Conservation (phyloP, 495 filamentous ascomycete genomes). For the Delitschia confertaspora region DNA sequence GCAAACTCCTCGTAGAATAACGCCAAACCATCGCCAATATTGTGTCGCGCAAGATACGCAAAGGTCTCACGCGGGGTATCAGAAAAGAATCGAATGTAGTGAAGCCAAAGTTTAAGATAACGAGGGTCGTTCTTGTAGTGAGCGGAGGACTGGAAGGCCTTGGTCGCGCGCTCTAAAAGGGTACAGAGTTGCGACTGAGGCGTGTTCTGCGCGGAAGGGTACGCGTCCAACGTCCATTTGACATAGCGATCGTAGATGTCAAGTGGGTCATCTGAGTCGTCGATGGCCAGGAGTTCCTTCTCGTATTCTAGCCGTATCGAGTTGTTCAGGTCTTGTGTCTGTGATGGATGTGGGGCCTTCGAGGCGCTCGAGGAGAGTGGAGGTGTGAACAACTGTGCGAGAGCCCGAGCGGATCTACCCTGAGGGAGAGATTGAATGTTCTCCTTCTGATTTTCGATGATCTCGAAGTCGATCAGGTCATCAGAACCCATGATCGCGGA, state of each 20-base stretch:
- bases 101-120: constrained; percentile 87
- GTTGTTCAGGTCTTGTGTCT: constrained; percentile 68
- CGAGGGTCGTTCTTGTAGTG: constrained; percentile 94
- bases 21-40: constrained; percentile 77
- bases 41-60: constrained; percentile 79
- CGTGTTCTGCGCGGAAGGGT: constrained; percentile 89
- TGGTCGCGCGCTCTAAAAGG: constrained; percentile 84
- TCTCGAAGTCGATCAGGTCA: constrained; percentile 77
- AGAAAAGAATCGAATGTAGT: constrained; percentile 85
- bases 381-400: constrained; percentile 75
- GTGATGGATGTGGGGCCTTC: constrained; percentile 50
- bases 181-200: constrained; percentile 79
- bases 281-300: constrained; percentile 62
- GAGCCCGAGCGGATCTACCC: constrained; percentile 80
- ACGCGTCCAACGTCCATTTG: constrained; percentile 90
- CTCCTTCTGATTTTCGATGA: constrained; percentile 95
- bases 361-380: constrained; percentile 47
- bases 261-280: constrained; percentile 87
- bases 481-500: constrained; percentile 39
- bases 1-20: constrained; percentile 98
- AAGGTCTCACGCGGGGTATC: constrained; percentile 88
- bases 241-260: constrained; percentile 96
- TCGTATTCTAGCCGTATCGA: constrained; percentile 77
- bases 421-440: constrained; percentile 91
- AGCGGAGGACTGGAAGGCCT: constrained; percentile 67